Conservation (phyloP, 352 stramenopile genomes). For the Peronospora tabacina region DNA sequence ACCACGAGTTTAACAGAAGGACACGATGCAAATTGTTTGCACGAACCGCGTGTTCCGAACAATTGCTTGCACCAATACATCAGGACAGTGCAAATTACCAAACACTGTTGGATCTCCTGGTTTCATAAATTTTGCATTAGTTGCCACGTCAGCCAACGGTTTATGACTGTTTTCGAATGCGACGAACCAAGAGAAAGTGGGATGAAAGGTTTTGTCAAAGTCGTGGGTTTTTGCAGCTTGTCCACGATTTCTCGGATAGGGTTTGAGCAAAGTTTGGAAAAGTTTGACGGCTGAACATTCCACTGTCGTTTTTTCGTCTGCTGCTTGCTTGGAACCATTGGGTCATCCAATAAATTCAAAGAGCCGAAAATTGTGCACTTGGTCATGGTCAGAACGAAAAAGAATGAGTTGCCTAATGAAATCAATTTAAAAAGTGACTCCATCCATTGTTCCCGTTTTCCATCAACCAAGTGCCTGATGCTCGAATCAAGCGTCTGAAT, state of each 20-base stretch:
- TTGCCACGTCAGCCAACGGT: background rate
- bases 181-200: conserved; percentile 81
- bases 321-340: conserved; percentile 23
- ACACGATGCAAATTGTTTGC: background rate
- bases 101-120: conserved; percentile 90
- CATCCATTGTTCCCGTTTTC: no score
- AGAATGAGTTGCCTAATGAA: no score
- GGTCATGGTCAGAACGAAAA: conserved; percentile 26
- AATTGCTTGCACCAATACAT: conserved; percentile 76
- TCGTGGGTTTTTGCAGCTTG: conserved; percentile 87
- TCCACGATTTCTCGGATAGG: conserved; percentile 93
- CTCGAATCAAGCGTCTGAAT: no score
- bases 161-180: background rate
- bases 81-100: conserved; percentile 87
- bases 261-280: conserved; percentile 76
- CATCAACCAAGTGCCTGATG: no score
- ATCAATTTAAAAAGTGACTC: no score
- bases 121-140: background rate
- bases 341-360: conserved; percentile 14
- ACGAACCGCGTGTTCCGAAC: conserved; percentile 53
- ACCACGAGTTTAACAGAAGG: no score
- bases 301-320: conserved; percentile 34
- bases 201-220: conserved; percentile 87
- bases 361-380: conserved; percentile 29
- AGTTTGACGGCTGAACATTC: conserved; percentile 61